Evolutionary conservation across 805 yeast genomes (phyloP), one percentile per base, ranked within the genome.

Genomic region (Wickerhamomyces chambardii): DNA sequence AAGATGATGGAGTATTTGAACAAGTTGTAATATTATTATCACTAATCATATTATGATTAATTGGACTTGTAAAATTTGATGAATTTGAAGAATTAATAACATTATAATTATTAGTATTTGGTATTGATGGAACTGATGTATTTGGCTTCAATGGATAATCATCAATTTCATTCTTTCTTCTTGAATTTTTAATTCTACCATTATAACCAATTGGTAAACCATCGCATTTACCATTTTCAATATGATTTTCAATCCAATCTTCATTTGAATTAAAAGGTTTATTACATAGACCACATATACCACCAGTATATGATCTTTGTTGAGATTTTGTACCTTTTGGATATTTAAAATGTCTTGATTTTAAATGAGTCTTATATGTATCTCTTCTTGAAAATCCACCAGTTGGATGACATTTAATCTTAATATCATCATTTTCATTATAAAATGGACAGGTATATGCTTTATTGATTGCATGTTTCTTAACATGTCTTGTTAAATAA

Each of bases 321-420:
- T 66, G 73, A 15, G 85, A 75, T 48, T 75, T 75, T 5, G 90
- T 82, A 16, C 95, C 94, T 16, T 80, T 79, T 3, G 96, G 95
- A 50, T 85, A 86, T 36, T 74, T 71, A 56, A 84, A 82, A 61
- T 87, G 96, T 45, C 92, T 72, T 12, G 95, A 81, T 55, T 85
- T 87, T 45, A 87, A 68, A 61, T 87, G 97, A 1, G 95, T 86
- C 65, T 87, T 87, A 63, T 78, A 87, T 1, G 96, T 89, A 55
- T 87, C 97, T 50, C 95, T 73, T 48, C 97, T 70, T 11, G 94
- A 82, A 53, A 87, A 87, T 2, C 95, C 96, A 35, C 96, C 96
- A 3, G 78, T 75, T 27, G 83, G 78, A 57, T 84, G 95, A 56
- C 92, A 83, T 47, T 73, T 65, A 29, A 50, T 40, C n/a, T n/a